Evolutionary conservation across 1,284 basidiomycete species (phyloP), one percentile per base, ranked within the genome.

Genomic region (Cryptococcus sp.): DNA sequence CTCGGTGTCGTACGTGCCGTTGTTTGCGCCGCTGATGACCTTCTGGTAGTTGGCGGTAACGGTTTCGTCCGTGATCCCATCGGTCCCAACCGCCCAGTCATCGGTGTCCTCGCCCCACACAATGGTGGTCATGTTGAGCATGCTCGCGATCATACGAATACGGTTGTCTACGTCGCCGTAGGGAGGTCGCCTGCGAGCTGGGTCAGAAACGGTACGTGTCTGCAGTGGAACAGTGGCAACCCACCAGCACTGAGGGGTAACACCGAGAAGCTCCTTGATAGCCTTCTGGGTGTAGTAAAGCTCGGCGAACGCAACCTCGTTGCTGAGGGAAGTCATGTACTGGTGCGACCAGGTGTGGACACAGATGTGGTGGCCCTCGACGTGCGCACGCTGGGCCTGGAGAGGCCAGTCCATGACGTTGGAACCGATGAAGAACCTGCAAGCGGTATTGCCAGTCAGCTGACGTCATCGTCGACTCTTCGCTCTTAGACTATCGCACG

Each of bases 331-430:
- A 7, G 81, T 82, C 78, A 81, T 79, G 68, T 79, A 71, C 63
- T 69, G 72, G 63, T 81, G 80, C 12, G 72, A 75, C 80, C 80
- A 81, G 40, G 78, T 79, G 66, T 78, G 78, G 28, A 77, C 63
- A 52, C 75, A 76, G 53, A 79, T 72, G 59, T 79, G 66, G 62
- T 80, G 78, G 9, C 76, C 78, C 47, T 80, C 78, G 2, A 65
- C 62, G 15, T 75, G 52, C 50, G 75, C 81, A 38, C 80, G 72
- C 59, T 80, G 74, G 15, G 80, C 81, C 68, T 83, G 78, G 9
- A 80, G 65, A 6, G 82, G 82, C 80, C 80, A 82, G 66, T 82
- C 76, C 50, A 80, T 63, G 24, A 82, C 80, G 67, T 83, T 82
- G 39, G 78, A 79, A 5, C 81, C 80, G 50, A 76, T 76, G 65